Evolutionary conservation across 306 rosid species (phyloP).

Genomic region (Cucurbita argyrosperma): DNA sequence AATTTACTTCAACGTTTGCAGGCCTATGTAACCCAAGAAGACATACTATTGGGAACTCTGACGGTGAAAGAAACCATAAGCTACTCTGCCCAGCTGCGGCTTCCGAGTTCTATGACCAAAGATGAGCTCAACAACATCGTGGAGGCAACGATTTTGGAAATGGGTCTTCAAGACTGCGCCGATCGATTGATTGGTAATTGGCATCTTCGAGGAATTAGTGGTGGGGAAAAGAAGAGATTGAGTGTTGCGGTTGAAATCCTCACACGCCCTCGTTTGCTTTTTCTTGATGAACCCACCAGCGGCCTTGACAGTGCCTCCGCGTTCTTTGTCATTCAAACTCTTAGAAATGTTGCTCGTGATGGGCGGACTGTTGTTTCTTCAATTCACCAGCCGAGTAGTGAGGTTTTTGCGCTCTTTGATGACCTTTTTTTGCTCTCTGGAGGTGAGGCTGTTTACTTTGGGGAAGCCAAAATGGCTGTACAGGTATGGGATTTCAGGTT

Average conservation of each 20-base stretch:
- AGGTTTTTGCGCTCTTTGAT: constrained; percentile 86
- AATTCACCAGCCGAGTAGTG: constrained; percentile 91
- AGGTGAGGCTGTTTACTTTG: constrained; percentile 65
- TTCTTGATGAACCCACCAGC: constrained; percentile 89
- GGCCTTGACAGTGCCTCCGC: constrained; percentile 93
- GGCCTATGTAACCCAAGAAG: constrained; percentile 95
- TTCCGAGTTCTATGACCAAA: constrained; percentile 36
- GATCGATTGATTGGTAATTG: constrained; percentile 62
- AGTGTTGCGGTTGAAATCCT: constrained; percentile 86
- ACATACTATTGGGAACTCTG: constrained; percentile 64
- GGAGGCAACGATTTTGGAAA: constrained; percentile 49
- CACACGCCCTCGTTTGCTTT: constrained; percentile 60
- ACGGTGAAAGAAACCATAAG: constrained; percentile 71
- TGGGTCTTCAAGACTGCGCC: constrained; percentile 90
- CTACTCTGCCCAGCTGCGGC: constrained; percentile 79
- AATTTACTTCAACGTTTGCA: not conserved
- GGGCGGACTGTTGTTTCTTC: constrained; percentile 71
- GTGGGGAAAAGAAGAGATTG: constrained; percentile 84
- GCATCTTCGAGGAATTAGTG: constrained; percentile 86
- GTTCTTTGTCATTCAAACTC: constrained; percentile 72
- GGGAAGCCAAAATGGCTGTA: constrained; percentile 50
- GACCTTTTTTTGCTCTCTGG: constrained; percentile 81
- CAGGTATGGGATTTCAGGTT: constrained; percentile 26
- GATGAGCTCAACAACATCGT: constrained; percentile 42
- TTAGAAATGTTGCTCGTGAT: constrained; percentile 61